Evolutionary conservation across 106 monocot species (phyloP), one percentile per base, ranked within the genome.

Genomic region (Phalaenopsis aphrodite): DNA sequence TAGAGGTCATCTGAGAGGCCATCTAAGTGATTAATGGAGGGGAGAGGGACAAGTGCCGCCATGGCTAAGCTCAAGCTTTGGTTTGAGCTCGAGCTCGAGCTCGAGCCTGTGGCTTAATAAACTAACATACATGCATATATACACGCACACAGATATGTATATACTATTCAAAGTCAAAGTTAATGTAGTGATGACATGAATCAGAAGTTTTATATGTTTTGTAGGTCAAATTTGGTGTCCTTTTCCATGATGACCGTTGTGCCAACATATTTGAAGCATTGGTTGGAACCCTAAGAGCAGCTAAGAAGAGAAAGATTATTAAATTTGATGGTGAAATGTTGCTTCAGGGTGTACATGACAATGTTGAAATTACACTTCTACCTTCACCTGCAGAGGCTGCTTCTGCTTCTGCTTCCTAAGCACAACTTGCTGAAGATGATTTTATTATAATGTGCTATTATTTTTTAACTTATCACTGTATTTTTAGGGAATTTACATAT

Each of bases 261-360:
- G 91, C 90, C 8, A 96, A 96, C 83, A 93, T 96, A 69, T 96
- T 96, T 75, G 96, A 96, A 86, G 96, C 96, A 48, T 73, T 96
- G 16, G 91, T 96, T 15, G 96, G 96, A 38, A 96, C 96, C 5
- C 85, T 96, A 68, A 87, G 93, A 61, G 96, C 96, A 1, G 96
- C 93, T 38, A 96, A 97, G 87, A 97, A 88, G 83, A 92, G 94
- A 58, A 97, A 97, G 81, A 38, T 97, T 14, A 55, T 97, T 11
- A 56, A 79, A 8, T 97, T 87, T 81, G 96, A 94, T 48, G 94
- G 94, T 8, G 94, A 97, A 81, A 80, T 97, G 75, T 85, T 97
- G 41, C 83, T 94, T 47, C 96, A 97, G 79, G 96, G 94, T 78
- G 96, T 92, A 41, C 96, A 97, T 79, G 96, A 97, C 88, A 92